Conservation (phyloP, 2,329 filamentous ascomycete genomes). For the Dactylellina drechsleri region DNA sequence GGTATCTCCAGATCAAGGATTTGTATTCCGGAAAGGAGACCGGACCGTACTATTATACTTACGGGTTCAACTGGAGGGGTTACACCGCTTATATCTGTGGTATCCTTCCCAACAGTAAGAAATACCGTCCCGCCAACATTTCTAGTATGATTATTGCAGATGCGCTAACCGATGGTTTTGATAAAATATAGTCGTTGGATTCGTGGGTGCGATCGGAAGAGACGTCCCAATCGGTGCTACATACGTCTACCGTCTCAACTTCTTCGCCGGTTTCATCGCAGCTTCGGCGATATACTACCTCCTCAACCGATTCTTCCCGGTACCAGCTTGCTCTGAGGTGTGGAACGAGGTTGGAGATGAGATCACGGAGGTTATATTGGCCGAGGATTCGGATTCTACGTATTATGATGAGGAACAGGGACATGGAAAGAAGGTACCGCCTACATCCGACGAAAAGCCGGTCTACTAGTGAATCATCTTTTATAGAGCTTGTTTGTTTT, state of each 20-base stretch:
- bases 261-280: slow-evolving; percentile 84
- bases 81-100: slow-evolving; percentile 79
- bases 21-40: slow-evolving; percentile 77
- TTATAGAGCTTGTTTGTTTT: slow-evolving; percentile 15
- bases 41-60: slow-evolving; percentile 78
- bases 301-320: slow-evolving; percentile 74
- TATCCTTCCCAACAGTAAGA: slow-evolving; percentile 47
- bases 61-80: slow-evolving; percentile 82
- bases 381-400: slow-evolving; percentile 55
- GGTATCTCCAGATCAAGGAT: slow-evolving; percentile 80
- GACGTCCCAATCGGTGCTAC: slow-evolving; percentile 79
- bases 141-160: no score
- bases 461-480: slow-evolving; percentile 38
- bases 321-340: slow-evolving; percentile 76
- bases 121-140: neutral
- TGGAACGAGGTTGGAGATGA: slow-evolving; percentile 82
- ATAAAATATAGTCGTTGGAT: slow-evolving; percentile 89
- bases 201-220: slow-evolving; percentile 79
- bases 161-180: slow-evolving; percentile 65
- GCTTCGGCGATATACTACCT: slow-evolving; percentile 74
- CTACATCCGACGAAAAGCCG: slow-evolving; percentile 46
- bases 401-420: slow-evolving; percentile 56
- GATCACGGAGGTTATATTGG: slow-evolving; percentile 61
- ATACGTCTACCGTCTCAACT: slow-evolving; percentile 91
- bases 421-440: slow-evolving; percentile 48